Evolutionary conservation across 345 rosid species (phyloP).

Genomic region (Populus alba): DNA sequence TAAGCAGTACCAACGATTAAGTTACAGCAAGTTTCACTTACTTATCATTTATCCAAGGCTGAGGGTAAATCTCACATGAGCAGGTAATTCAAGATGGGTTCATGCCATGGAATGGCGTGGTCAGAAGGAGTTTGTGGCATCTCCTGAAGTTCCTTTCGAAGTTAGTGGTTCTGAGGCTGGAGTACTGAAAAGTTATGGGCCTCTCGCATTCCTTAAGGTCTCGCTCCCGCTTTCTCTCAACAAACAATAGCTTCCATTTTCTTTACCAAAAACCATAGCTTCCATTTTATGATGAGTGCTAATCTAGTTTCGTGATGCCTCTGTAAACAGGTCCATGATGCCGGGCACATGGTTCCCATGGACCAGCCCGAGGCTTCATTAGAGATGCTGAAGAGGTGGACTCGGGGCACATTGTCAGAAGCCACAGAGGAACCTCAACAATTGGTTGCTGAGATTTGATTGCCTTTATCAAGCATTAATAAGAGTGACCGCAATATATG

Average conservation of each 20-base stretch:
- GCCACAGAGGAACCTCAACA: slow-evolving; percentile 20
- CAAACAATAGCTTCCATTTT: neutral
- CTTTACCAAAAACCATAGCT: neutral
- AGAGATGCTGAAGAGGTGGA: slow-evolving; percentile 89
- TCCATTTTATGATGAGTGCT: neutral
- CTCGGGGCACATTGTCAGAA: slow-evolving; percentile 43
- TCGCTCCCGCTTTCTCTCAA: neutral
- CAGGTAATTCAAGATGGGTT: slow-evolving; percentile 99
- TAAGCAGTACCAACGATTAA: slow-evolving; percentile 23
- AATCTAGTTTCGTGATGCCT: slow-evolving; percentile 13
- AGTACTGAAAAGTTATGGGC: slow-evolving; percentile 58
- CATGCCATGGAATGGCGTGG: slow-evolving; percentile 99
- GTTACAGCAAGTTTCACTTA: neutral
- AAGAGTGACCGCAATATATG: neutral
- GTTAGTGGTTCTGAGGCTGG: slow-evolving; percentile 86
- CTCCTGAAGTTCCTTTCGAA: slow-evolving; percentile 62
- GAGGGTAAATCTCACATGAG: neutral
- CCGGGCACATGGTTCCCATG: slow-evolving; percentile 99
- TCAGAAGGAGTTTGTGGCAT: slow-evolving; percentile 52
- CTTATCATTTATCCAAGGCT: neutral
- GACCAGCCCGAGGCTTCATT: slow-evolving; percentile 90
- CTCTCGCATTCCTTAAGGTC: slow-evolving; percentile 93
- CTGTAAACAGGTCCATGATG: slow-evolving; percentile 63
- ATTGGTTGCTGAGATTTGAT: slow-evolving; percentile 72
- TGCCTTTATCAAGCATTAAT: neutral